Conservation (phyloP, 2,329 filamentous ascomycete genomes). For the Colletotrichum sp. region DNA sequence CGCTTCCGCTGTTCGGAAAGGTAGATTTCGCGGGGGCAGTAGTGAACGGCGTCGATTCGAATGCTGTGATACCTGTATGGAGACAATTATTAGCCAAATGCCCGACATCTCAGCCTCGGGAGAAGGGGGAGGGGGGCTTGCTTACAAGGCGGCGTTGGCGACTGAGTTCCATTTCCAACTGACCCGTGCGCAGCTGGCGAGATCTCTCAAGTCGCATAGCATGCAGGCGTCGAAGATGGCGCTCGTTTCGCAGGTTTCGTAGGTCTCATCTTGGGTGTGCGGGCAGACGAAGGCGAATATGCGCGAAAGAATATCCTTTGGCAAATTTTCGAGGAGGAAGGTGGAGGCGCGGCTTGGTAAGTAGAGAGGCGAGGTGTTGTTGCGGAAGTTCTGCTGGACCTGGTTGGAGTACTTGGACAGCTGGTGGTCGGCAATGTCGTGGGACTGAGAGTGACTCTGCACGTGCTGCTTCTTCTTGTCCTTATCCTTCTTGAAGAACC, state of each 20-base stretch:
- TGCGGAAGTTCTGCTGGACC: slow-evolving; percentile 18
- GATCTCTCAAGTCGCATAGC: slow-evolving; percentile 90
- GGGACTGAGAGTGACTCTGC: neutral
- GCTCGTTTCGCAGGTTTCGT: slow-evolving; percentile 83
- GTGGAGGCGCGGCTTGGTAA: slow-evolving; percentile 47
- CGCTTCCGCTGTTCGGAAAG: slow-evolving; percentile 81
- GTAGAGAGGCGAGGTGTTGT: slow-evolving; percentile 24
- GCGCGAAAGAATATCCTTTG: slow-evolving; percentile 71
- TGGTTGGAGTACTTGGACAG: slow-evolving; percentile 17
- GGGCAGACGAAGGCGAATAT: slow-evolving; percentile 88
- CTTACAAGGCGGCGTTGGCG: slow-evolving; percentile 66
- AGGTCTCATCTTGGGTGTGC: slow-evolving; percentile 77
- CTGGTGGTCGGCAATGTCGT: slow-evolving; percentile 10
- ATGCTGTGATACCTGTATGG: slow-evolving; percentile 79
- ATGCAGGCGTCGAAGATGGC: slow-evolving; percentile 83
- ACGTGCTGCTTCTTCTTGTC: slow-evolving; percentile 23
- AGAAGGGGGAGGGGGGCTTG: slow-evolving; percentile 44
- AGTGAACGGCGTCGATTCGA: slow-evolving; percentile 92
- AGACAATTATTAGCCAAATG: slow-evolving; percentile 6
- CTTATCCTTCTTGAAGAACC: slow-evolving; percentile 21
- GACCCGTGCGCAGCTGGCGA: slow-evolving; percentile 79
- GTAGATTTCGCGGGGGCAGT: slow-evolving; percentile 85
- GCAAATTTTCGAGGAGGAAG: slow-evolving; percentile 58
- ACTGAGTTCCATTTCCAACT: slow-evolving; percentile 73
- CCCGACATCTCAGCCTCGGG: neutral